Evolutionary conservation across 345 rosid species (phyloP).

Genomic region (Salix koriyanagi): DNA sequence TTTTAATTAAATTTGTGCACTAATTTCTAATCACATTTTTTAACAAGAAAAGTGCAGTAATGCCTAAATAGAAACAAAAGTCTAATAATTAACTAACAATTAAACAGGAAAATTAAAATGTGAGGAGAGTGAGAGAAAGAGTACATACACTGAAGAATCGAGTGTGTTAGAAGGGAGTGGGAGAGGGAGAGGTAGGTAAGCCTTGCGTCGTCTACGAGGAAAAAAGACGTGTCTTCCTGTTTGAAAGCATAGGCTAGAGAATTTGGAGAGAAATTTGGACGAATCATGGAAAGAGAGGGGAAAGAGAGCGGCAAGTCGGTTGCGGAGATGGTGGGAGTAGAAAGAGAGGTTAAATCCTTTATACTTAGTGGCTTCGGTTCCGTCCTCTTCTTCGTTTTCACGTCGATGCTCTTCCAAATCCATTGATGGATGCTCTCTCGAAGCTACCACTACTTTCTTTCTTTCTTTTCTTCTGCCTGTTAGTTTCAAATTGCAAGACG

Average conservation of each 20-base stretch:
- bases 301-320: slow-evolving; percentile 41
- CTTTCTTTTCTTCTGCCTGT: too few relatives aligned
- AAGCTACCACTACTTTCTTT: too few relatives aligned
- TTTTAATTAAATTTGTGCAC: too few relatives aligned
- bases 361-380: slow-evolving; percentile 16
- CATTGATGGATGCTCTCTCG: too few relatives aligned
- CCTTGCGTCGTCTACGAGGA: slow-evolving; percentile 31
- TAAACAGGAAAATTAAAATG: too few relatives aligned
- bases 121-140: not conserved
- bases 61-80: too few relatives aligned
- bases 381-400: too few relatives aligned
- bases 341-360: slow-evolving; percentile 37
- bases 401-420: too few relatives aligned
- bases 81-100: not conserved
- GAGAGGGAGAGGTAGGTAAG: slow-evolving; percentile 42
- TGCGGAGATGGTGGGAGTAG: slow-evolving; percentile 50
- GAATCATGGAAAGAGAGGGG: slow-evolving; percentile 19
- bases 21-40: too few relatives aligned
- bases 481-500: too few relatives aligned
- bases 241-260: slow-evolving; percentile 50
- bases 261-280: slow-evolving; percentile 41
- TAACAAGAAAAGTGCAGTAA: too few relatives aligned
- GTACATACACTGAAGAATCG: slow-evolving; percentile 45
- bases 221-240: not conserved
- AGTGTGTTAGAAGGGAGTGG: slow-evolving; percentile 59